phyloP scores from a whole-genome alignment of 2,329 filamentous ascomycete genomes.

The Aureobasidium sp. region DNA sequence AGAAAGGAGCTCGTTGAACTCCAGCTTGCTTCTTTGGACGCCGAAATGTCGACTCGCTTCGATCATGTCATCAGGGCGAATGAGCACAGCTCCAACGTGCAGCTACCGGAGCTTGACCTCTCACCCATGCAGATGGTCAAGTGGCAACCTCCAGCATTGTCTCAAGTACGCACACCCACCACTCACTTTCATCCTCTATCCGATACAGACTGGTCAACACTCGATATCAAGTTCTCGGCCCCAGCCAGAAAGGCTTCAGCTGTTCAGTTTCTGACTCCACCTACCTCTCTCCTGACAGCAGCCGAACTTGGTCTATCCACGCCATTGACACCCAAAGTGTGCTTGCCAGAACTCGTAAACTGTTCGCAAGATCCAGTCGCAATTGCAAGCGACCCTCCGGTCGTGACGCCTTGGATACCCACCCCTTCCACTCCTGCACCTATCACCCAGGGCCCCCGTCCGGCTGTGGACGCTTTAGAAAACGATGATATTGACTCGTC shows the following conservation, averaged over 20 bases:
- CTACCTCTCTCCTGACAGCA: background rate
- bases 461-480: background rate
- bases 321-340: background rate
- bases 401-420: background rate
- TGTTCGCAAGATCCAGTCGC: background rate
- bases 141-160: background rate
- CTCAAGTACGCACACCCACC: background rate
- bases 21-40: background rate
- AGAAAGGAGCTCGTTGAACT: background rate
- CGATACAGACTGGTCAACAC: background rate
- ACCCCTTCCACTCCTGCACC: background rate
- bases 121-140: background rate
- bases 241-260: background rate
- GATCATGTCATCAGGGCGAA: background rate
- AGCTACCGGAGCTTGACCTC: background rate
- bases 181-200: background rate
- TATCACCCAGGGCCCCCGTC: background rate
- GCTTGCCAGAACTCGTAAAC: background rate
- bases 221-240: background rate
- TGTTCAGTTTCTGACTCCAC: background rate
- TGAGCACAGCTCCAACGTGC: background rate
- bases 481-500: background rate
- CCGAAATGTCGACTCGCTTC: background rate
- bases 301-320: background rate
- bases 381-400: too few relatives aligned